Evolutionary conservation across 1,284 basidiomycete genomes (phyloP), one percentile per base, ranked within the genome.

Genomic region (Golubevia sp.): DNA sequence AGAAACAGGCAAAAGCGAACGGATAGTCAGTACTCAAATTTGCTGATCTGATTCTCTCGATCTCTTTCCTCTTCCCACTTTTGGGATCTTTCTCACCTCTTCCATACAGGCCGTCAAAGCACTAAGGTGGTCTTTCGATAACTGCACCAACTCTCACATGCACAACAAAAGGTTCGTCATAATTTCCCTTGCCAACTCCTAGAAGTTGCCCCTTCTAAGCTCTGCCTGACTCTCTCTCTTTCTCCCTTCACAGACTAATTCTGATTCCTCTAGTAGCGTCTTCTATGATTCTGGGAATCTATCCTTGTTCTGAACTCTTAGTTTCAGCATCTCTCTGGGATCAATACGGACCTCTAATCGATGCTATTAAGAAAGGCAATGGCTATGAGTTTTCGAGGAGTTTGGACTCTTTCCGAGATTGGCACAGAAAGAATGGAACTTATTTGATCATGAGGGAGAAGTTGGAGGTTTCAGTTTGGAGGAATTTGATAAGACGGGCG

Each of bases 121-220:
- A 30, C 59, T 82, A 13, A 62, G 73, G 21, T 82, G 79, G 79
- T 77, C 79, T 1, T 82, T 82, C 56, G 76, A 74, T 56, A 72
- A 77, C 56, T 82, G 79, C 65, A 70, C 72, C 2, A 56, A 64
- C 18, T 26, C 58, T 2, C 65, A 71, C 18, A 3, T 64, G 8
- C 67, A 67, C 30, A 79, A 79, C 69, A 70, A 73, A 59, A 64
- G 75, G 49, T 64, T 53, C 53, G 58, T 15, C 1, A 20, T 25
- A 3, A n/a, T 25, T 3, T n/a, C n/a, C n/a, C n/a, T n/a, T n/a
- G n/a, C n/a, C n/a, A n/a, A n/a, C n/a, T n/a, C n/a, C n/a, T n/a
- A n/a, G n/a, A n/a, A n/a, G n/a, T n/a, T n/a, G n/a, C n/a, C n/a
- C n/a, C n/a, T 20, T 34, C 30, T 34, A 34, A 34, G 11, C 5